Conservation (phyloP, 2,329 filamentous ascomycete species). For the Cladobotryum protrusum region DNA sequence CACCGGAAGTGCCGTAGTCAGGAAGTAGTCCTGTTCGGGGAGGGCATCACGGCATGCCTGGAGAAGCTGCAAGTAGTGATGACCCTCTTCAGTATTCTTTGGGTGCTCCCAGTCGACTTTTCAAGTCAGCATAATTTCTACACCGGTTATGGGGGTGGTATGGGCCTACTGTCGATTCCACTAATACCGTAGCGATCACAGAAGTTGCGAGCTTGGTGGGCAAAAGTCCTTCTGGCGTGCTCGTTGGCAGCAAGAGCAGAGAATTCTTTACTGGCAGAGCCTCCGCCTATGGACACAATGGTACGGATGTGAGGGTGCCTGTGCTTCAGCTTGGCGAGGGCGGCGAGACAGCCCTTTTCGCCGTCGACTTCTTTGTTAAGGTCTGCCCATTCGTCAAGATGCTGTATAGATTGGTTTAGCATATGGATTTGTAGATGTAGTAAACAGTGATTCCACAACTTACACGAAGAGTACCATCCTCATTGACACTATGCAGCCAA, state of each 20-base stretch:
- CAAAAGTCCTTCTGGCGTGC: constrained; percentile 46
- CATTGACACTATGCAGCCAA: constrained; percentile 26
- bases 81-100: constrained; percentile 43
- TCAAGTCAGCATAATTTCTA: not conserved
- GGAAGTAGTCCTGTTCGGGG: constrained; percentile 48
- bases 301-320: constrained; percentile 51
- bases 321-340: constrained; percentile 52
- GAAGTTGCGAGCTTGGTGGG: constrained; percentile 44
- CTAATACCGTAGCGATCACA: constrained; percentile 54
- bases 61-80: constrained; percentile 53
- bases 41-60: constrained; percentile 47
- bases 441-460: not conserved
- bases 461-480: constrained; percentile 36
- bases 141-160: too few species aligned
- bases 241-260: constrained; percentile 47
- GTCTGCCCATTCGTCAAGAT: constrained; percentile 59
- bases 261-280: constrained; percentile 56
- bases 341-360: constrained; percentile 52
- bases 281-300: constrained; percentile 60
- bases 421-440: too few species aligned
- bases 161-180: constrained; percentile 53
- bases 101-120: constrained; percentile 66
- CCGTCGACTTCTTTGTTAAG: constrained; percentile 54
- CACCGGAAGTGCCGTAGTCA: constrained; percentile 57
- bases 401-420: constrained; percentile 15